Conservation (phyloP, 225 moss, liverwort and hornwort genomes). For the Polytrichum commune region DNA sequence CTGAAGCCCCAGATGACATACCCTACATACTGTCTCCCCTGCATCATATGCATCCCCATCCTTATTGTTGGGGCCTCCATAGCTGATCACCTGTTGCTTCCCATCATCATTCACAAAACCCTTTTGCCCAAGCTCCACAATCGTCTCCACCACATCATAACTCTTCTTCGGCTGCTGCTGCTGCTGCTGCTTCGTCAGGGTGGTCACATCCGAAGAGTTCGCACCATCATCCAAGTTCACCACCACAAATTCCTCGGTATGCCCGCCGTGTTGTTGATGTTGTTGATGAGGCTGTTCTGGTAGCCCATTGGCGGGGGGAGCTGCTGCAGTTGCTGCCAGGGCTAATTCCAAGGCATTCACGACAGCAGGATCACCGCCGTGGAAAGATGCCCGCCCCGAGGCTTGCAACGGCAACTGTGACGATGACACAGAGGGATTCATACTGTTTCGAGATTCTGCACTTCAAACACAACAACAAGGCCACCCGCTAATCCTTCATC, state of each 20-base stretch:
- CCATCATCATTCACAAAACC: neutral
- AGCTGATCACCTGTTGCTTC: conserved; percentile 29
- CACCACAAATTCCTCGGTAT: conserved; percentile 28
- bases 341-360: conserved; percentile 17
- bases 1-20: conserved; percentile 44
- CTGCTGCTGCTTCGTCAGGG: conserved; percentile 9
- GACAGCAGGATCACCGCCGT: conserved; percentile 24
- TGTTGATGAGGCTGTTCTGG: neutral
- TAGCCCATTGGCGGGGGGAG: neutral
- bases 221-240: conserved; percentile 24
- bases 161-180: conserved; percentile 8
- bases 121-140: conserved; percentile 38
- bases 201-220: conserved; percentile 18
- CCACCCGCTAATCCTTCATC: too few species aligned
- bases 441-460: neutral
- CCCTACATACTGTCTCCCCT: conserved; percentile 48
- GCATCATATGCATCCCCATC: conserved; percentile 41
- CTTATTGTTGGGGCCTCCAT: conserved; percentile 5
- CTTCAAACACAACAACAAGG: too few species aligned
- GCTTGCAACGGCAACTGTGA: conserved; percentile 25
- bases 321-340: neutral
- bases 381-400: conserved; percentile 22
- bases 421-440: conserved; percentile 17
- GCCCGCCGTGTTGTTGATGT: neutral
- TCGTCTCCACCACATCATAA: conserved; percentile 16